phyloP scores from a whole-genome alignment of 495 filamentous ascomycete species.

The Chaetomidium leptoderma region DNA sequence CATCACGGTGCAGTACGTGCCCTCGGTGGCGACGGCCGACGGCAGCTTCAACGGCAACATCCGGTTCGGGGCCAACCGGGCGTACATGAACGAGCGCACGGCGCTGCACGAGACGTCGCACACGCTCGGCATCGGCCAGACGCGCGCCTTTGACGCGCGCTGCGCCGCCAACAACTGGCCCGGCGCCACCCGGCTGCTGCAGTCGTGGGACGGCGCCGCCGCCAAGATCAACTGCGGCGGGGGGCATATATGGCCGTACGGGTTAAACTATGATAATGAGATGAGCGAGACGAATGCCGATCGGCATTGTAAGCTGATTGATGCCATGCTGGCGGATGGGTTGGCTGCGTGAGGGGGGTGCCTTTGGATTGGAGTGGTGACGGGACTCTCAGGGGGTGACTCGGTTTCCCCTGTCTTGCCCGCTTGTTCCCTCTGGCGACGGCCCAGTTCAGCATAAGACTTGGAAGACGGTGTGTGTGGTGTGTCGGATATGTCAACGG shows the following conservation, averaged over 20 bases:
- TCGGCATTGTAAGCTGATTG: constrained; percentile 35
- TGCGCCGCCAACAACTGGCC: constrained; percentile 40
- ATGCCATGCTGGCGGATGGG: constrained; percentile 39
- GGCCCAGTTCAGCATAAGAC: no score
- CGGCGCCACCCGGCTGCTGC: constrained; percentile 33
- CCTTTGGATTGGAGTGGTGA: no score
- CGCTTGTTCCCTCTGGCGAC: no score
- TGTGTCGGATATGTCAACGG: no score
- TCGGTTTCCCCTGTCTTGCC: no score
- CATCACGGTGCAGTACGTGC: constrained; percentile 36
- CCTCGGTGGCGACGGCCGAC: constrained; percentile 41
- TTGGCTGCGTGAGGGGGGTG: constrained; percentile 14
- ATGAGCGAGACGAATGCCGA: constrained; percentile 40
- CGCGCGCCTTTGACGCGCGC: constrained; percentile 33
- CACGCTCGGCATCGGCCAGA: constrained; percentile 43
- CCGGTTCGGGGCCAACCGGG: constrained; percentile 39
- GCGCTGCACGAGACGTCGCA: constrained; percentile 46
- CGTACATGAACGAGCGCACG: constrained; percentile 46
- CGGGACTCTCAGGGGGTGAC: no score
- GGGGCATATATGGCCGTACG: constrained; percentile 43
- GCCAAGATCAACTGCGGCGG: constrained; percentile 45
- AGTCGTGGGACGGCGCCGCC: constrained; percentile 34
- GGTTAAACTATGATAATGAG: constrained; percentile 42
- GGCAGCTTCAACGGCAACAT: constrained; percentile 43
- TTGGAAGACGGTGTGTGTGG: no score